A percentile compares a stretch with the other conserved stretches of the same genome.
These are phyloP conservation scores for Leishmania guyanensis DNA, from an alignment of 208 protist genomes.

Conservation along the genomic window DNA sequence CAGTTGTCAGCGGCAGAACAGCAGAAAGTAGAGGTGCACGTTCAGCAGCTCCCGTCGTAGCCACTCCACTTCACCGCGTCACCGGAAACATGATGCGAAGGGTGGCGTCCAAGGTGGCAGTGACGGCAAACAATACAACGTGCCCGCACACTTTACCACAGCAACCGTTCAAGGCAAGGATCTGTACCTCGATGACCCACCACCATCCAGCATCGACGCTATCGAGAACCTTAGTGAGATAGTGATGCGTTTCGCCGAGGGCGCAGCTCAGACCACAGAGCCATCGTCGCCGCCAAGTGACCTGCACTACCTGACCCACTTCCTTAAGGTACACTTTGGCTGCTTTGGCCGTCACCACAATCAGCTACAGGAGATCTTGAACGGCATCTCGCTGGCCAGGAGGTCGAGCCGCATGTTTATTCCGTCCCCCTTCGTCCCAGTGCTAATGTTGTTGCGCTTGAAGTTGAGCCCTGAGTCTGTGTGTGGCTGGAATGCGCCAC, in stretches of 20 bases:
- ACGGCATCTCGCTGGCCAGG: conserved; percentile 17
- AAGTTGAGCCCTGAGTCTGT: conserved; percentile 12
- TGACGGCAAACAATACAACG: neutral
- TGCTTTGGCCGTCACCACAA: conserved; percentile 31
- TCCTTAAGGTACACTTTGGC: conserved; percentile 20
- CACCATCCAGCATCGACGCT: neutral
- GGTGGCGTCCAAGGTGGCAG: neutral
- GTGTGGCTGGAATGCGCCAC: conserved; percentile 26
- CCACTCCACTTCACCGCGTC: neutral
- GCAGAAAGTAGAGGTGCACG: conserved; percentile 3
- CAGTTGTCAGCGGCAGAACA: neutral
- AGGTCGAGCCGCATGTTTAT: conserved; percentile 20
- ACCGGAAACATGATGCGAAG: neutral
- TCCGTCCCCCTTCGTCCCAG: conserved; percentile 17
- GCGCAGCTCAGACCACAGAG: neutral
- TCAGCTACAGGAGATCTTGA: conserved; percentile 24
- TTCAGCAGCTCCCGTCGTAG: conserved; percentile 10
- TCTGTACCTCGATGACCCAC: conserved; percentile 6
- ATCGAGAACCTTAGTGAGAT: neutral
- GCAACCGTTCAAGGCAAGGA: conserved; percentile 10
- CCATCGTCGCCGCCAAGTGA: neutral
- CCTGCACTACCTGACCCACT: conserved; percentile 16
- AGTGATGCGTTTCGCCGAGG: conserved; percentile 2
- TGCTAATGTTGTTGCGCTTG: neutral
- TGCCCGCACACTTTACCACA: conserved; percentile 8